Evolutionary conservation across 306 rosid species (phyloP), one percentile per base, ranked within the genome.

Genomic region (Quercus alba): DNA sequence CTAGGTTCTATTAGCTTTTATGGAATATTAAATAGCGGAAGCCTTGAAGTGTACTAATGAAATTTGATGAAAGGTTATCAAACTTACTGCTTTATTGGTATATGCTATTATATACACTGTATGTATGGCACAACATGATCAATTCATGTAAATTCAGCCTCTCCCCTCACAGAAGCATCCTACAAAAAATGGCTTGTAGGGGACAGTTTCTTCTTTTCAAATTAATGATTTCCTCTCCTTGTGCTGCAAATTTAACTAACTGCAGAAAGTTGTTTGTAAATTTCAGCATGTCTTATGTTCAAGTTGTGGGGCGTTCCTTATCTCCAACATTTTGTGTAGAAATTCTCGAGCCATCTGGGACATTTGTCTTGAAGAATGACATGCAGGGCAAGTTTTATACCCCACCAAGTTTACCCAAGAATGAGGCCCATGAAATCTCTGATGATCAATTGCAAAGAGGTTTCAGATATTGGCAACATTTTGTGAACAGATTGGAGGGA

Each of bases 251-350:
- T 10, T 33, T 8, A 28, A 19, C 72, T 12, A 21, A 46, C 61
- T 56, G 41, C 58, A 56, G 56, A 80, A 77, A 46, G 38, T 51
- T 75, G 73, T 78, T 64, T 83, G 85, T 81, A 72, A 26, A 66
- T 78, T 86, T 91, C 96, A 95, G 99, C 61, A 78, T 95, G 55
- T 77, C 91, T 69, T 83, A 87, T 73, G 98, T 93, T 81, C 78
- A 91, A 91, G 96, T 87, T 77, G 19, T 56, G 58, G 99, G 99
- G 66, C 66, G 81, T 44, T 28, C 85, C 14, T 79, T 95, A 58
- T 87, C 91, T 9, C 96, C 99, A 9, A 82, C 91, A 11, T 87
- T 95, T 51, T 76, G 80, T 66, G 89, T 87, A 54, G 95, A 90
- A 61, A 81, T 83, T 75, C 82, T 86, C 4, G 88, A 85, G 3